Percentiles rank a stretch among this genome's conserved stretches.
Evolutionary conservation across 2,329 filamentous ascomycete genomes (phyloP).

Genomic region (Metarhizium brunneum): DNA sequence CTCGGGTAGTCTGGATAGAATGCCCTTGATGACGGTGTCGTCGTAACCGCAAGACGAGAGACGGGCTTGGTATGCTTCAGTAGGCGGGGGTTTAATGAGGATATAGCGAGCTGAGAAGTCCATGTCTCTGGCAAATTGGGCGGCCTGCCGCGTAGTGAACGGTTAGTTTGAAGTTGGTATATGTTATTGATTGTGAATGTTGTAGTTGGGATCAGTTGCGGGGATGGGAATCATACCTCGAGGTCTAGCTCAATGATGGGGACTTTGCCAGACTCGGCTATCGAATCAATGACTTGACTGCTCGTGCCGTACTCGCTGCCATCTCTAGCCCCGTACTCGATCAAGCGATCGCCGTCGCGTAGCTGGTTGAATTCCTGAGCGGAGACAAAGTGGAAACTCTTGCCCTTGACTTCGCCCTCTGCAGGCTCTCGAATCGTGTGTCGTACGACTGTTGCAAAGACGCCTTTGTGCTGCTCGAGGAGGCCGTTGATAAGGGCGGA

Average conservation of each 20-base stretch:
- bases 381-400: constrained; percentile 47
- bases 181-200: neutral
- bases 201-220: neutral
- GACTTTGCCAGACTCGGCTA: constrained; percentile 48
- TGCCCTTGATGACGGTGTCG: constrained; percentile 13
- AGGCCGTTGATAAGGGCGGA: constrained; percentile 55
- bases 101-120: constrained; percentile 46
- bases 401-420: constrained; percentile 42
- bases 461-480: constrained; percentile 51
- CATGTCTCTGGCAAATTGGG: constrained; percentile 48
- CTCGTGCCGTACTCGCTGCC: constrained; percentile 48
- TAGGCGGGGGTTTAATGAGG: constrained; percentile 36
- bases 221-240: constrained; percentile 33
- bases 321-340: constrained; percentile 44
- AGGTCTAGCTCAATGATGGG: constrained; percentile 44
- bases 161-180: neutral
- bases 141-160: constrained; percentile 28
- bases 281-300: constrained; percentile 39
- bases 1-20: constrained; percentile 12
- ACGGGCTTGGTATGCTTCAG: constrained; percentile 17
- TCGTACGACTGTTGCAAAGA: constrained; percentile 50
- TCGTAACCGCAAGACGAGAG: constrained; percentile 18
- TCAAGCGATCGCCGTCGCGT: constrained; percentile 48
- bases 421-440: constrained; percentile 44
- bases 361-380: constrained; percentile 46